Conservation (phyloP, 371 early-diverging fungal species). For the Encephalitozoon intestinalis region DNA sequence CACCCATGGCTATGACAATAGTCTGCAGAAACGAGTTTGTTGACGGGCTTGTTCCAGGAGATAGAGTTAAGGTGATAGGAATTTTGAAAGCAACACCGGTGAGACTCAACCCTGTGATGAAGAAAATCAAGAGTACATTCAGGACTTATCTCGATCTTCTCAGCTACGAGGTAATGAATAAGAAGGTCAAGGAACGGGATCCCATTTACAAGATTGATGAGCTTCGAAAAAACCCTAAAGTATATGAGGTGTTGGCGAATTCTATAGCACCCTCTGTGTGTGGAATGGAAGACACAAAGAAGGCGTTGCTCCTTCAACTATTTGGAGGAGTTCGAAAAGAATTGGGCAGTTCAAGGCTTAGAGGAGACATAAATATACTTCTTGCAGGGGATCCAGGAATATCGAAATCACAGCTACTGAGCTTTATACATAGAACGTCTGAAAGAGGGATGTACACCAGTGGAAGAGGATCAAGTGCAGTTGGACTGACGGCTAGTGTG, state of each 20-base stretch:
- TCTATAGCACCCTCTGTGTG: slow-evolving; percentile 85
- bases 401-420: slow-evolving; percentile 60
- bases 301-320: slow-evolving; percentile 84
- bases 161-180: slow-evolving; percentile 69
- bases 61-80: slow-evolving; percentile 84
- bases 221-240: slow-evolving; percentile 62
- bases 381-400: slow-evolving; percentile 62
- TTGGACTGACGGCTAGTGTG: slow-evolving; percentile 96
- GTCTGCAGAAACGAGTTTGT: slow-evolving; percentile 83
- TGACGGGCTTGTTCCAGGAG: slow-evolving; percentile 89
- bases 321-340: slow-evolving; percentile 76
- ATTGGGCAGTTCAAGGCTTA: slow-evolving; percentile 43
- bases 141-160: slow-evolving; percentile 83
- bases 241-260: slow-evolving; percentile 56
- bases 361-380: slow-evolving; percentile 62
- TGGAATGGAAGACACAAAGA: slow-evolving; percentile 91
- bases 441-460: slow-evolving; percentile 96
- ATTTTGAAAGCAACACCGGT: slow-evolving; percentile 89
- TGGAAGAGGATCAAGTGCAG: slow-evolving; percentile 94
- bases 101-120: slow-evolving; percentile 75
- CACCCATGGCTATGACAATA: slow-evolving; percentile 87
- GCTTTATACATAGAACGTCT: slow-evolving; percentile 75
- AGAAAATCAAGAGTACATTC: slow-evolving; percentile 81
- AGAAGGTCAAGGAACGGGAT: background rate
- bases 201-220: slow-evolving; percentile 23